Conservation (phyloP, 1,284 basidiomycete genomes). For the Heterobasidion annosum region DNA sequence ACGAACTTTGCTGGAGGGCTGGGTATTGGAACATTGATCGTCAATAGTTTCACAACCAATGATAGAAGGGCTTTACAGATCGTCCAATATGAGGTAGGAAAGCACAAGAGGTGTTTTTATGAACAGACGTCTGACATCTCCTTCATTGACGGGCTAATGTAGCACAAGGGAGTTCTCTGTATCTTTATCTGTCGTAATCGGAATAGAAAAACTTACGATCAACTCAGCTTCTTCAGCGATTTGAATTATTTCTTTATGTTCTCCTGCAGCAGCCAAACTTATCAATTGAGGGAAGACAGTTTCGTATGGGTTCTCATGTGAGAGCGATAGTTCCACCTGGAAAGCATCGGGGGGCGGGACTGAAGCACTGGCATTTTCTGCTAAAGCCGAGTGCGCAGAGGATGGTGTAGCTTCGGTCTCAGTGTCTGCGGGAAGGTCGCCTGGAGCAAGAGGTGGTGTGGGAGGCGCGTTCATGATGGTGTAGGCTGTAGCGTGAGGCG, state of each 20-base stretch:
- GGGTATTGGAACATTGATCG: not conserved
- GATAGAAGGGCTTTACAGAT: conserved; percentile 34
- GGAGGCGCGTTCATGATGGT: conserved; percentile 4
- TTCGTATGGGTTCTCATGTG: conserved; percentile 24
- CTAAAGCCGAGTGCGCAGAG: conserved; percentile 1
- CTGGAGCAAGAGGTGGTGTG: conserved; percentile 3
- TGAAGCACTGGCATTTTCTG: not conserved
- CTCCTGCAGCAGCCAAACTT: conserved; percentile 31
- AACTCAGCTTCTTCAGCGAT: conserved; percentile 41
- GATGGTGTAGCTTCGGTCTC: conserved; percentile 1
- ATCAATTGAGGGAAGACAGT: conserved; percentile 31
- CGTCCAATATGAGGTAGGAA: conserved; percentile 49
- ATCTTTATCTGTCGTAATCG: not conserved
- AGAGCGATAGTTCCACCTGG: too few relatives aligned
- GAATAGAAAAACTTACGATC: conserved; percentile 1
- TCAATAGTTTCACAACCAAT: not conserved
- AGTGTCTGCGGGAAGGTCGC: not conserved
- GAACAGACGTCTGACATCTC: conserved; percentile 36
- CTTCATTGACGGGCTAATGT: conserved; percentile 29
- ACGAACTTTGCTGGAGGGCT: conserved; percentile 53
- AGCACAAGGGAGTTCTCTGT: not conserved
- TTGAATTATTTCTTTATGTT: conserved; percentile 33
- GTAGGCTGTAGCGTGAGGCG: not conserved
- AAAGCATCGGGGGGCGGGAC: not conserved
- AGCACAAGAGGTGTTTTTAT: conserved; percentile 49